Conservation (phyloP, 257 asterid species). For the Solanum bulbocastanum region DNA sequence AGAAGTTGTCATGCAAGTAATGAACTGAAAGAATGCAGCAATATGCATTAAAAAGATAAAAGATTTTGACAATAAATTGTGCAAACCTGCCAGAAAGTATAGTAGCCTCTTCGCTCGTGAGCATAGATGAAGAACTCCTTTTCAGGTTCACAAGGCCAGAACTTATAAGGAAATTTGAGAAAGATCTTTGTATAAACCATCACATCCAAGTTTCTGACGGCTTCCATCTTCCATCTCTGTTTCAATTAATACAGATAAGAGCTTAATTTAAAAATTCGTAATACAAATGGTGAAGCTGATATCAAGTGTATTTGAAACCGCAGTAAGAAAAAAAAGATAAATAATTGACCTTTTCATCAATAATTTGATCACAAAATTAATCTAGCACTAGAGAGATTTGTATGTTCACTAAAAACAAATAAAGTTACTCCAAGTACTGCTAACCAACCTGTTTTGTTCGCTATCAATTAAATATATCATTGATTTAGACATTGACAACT, state of each 20-base stretch:
- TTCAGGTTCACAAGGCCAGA: conserved; percentile 88
- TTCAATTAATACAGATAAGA: not conserved
- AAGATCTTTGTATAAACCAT: conserved; percentile 89
- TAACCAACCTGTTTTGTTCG: not conserved
- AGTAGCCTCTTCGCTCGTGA: conserved; percentile 85
- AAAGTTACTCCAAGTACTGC: not conserved
- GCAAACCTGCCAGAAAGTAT: conserved; percentile 93
- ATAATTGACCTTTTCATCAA: not conserved
- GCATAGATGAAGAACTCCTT: conserved; percentile 91
- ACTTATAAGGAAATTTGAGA: conserved; percentile 63
- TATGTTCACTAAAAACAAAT: not conserved
- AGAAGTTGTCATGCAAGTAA: not conserved
- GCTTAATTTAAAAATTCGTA: not conserved
- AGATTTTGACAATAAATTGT: not conserved
- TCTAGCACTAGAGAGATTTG: not conserved
- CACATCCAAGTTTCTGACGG: conserved; percentile 56
- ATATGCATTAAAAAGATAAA: not conserved
- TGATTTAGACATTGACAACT: not conserved
- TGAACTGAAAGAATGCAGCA: not conserved
- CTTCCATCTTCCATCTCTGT: conserved; percentile 94
- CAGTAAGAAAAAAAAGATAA: not conserved
- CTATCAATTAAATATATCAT: not conserved
- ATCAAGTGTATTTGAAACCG: not conserved
- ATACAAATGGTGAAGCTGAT: conserved; percentile 1
- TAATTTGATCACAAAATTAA: not conserved